A percentile compares a stretch with the other conserved stretches of the same genome.
phyloP scores from a whole-genome alignment of 805 yeast species.

The Candida berthetii region DNA sequence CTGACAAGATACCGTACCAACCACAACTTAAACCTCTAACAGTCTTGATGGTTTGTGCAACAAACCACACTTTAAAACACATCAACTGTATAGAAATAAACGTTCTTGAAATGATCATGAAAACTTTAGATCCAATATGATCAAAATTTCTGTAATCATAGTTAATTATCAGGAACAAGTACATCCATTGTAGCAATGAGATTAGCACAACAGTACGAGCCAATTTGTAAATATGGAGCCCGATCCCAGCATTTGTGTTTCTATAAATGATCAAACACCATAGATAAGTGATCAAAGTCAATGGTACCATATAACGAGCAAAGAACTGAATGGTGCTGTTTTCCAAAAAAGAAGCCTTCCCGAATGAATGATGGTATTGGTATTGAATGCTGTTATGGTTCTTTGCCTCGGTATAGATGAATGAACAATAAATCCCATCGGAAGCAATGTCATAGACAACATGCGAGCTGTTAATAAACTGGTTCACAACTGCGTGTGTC shows the following conservation, averaged over 20 bases:
- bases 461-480: neutral
- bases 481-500: neutral
- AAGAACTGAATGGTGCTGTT: neutral
- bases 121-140: neutral
- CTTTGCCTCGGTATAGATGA: neutral
- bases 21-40: neutral
- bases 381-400: neutral
- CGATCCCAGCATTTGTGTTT: neutral
- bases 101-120: neutral
- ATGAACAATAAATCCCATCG: neutral
- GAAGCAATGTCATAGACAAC: neutral
- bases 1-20: neutral
- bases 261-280: neutral
- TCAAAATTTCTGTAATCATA: neutral
- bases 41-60: neutral
- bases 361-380: neutral
- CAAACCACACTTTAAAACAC: neutral
- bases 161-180: neutral
- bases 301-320: neutral
- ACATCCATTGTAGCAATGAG: neutral
- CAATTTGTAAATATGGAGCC: neutral
- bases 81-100: neutral
- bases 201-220: neutral
- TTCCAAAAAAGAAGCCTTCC: neutral
- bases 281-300: neutral